Evolutionary conservation across 2,329 filamentous ascomycete genomes (phyloP).

Genomic region (Paramyrothecium sp.): DNA sequence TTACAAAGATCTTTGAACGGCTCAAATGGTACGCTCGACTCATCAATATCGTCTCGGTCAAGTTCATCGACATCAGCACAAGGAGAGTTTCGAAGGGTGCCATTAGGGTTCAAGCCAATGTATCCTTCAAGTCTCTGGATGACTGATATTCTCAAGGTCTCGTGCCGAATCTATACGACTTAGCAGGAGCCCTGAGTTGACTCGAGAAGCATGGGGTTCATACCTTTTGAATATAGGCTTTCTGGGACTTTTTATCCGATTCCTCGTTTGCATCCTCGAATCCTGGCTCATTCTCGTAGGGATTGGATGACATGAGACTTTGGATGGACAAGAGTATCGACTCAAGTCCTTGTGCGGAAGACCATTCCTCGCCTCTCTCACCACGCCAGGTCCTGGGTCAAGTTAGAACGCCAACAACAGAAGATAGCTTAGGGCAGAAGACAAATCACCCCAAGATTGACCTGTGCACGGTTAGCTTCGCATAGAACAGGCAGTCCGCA

Average conservation of each 20-base stretch:
- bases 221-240: constrained; percentile 78
- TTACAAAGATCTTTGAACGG: constrained; percentile 91
- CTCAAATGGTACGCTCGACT: constrained; percentile 63
- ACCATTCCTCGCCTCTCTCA: constrained; percentile 91
- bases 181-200: not conserved
- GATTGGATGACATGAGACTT: constrained; percentile 89
- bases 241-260: constrained; percentile 71
- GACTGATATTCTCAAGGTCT: constrained; percentile 82
- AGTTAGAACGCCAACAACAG: not conserved
- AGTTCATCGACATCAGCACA: constrained; percentile 24
- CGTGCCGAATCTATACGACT: constrained; percentile 73
- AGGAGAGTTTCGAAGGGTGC: constrained; percentile 26
- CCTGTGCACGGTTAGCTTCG: constrained; percentile 42
- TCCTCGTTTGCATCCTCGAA: constrained; percentile 73
- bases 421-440: no score
- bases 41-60: constrained; percentile 53
- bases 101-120: constrained; percentile 60
- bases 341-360: constrained; percentile 90
- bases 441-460: constrained; percentile 76
- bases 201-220: not conserved
- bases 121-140: constrained; percentile 83
- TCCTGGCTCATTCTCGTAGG: constrained; percentile 94
- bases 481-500: not conserved
- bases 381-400: constrained; percentile 85
- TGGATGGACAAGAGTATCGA: constrained; percentile 95